phyloP scores from a whole-genome alignment of 371 early-diverging fungal genomes.

The Mortierella polycephala region DNA sequence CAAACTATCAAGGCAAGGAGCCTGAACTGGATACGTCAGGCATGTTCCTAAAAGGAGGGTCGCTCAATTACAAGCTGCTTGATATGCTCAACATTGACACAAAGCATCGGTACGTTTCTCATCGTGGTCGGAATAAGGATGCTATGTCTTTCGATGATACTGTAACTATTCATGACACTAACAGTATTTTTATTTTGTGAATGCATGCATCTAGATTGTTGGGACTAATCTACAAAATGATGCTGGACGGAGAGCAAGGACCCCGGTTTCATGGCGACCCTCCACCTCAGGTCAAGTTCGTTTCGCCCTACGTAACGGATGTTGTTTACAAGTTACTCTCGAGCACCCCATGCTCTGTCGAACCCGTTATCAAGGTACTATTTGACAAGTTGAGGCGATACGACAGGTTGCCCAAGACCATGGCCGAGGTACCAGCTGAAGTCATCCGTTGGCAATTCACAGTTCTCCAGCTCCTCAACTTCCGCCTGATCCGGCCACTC shows the following conservation, averaged over 20 bases:
- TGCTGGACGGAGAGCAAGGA: constrained; percentile 77
- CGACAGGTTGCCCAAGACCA: constrained; percentile 66
- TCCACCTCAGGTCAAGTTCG: constrained; percentile 66
- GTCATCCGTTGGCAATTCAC: constrained; percentile 77
- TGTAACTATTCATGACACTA: background rate
- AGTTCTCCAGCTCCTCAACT: constrained; percentile 80
- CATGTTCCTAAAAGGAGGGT: constrained; percentile 79
- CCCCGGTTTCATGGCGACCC: constrained; percentile 69
- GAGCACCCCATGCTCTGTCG: constrained; percentile 81
- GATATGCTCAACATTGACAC: constrained; percentile 78
- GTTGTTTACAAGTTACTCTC: constrained; percentile 81
- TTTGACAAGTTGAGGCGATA: constrained; percentile 79
- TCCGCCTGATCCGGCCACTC: constrained; percentile 69
- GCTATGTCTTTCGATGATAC: too few species aligned
- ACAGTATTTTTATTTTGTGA: background rate
- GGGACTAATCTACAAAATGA: constrained; percentile 84
- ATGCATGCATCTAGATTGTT: constrained; percentile 58
- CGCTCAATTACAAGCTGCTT: constrained; percentile 68
- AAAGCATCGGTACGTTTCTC: constrained; percentile 66
- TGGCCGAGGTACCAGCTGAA: constrained; percentile 21
- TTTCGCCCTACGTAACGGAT: constrained; percentile 82
- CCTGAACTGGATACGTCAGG: constrained; percentile 65
- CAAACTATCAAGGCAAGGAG: constrained; percentile 63
- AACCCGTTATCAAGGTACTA: constrained; percentile 79
- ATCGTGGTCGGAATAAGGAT: background rate